phyloP scores from a whole-genome alignment of 2,329 filamentous ascomycete genomes.

The Anisogramma anomala region DNA sequence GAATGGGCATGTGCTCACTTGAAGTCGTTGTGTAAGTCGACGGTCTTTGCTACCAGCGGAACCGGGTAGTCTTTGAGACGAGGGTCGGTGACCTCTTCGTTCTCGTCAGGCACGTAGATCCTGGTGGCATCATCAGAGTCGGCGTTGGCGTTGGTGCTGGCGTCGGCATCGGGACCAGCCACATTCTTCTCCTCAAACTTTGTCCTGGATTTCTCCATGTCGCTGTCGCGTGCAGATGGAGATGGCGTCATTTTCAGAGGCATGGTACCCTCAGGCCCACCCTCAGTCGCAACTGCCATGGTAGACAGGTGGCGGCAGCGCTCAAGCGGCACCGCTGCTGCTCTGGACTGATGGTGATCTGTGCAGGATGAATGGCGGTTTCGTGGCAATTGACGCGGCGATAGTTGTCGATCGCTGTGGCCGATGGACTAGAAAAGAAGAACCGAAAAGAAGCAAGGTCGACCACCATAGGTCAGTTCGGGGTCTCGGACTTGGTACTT shows the following conservation, averaged over 20 bases:
- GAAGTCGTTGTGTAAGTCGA: constrained; percentile 23
- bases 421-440: no score
- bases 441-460: no score
- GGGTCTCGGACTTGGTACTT: no score
- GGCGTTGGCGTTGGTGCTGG: constrained; percentile 6
- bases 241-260: background rate
- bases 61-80: constrained; percentile 23
- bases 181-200: background rate
- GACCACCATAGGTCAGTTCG: no score
- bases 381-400: no score
- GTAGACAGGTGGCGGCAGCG: background rate
- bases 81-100: constrained; percentile 22
- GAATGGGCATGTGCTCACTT: no score
- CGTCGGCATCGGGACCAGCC: constrained; percentile 7
- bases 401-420: no score
- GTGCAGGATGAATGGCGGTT: no score
- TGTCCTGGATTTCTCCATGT: no score
- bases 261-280: background rate
- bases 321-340: no score
- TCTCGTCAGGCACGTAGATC: constrained; percentile 19
- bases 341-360: no score
- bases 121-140: constrained; percentile 15
- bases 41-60: constrained; percentile 23
- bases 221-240: background rate
- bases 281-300: constrained; percentile 5